Conservation (phyloP, 768 basidiomycete species). For the Kwoniella shandongensis region DNA sequence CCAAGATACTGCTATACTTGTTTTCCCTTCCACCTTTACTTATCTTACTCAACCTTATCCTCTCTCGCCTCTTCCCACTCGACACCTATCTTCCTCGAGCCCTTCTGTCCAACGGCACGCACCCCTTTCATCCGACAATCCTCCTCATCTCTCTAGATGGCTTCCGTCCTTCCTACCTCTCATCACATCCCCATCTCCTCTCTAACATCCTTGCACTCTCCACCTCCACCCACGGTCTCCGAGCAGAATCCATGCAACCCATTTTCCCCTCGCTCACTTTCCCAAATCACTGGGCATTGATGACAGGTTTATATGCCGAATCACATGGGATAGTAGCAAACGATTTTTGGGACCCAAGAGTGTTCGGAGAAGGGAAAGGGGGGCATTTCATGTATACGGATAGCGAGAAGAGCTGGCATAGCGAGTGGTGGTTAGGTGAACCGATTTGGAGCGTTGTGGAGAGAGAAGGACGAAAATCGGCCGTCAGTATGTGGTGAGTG, state of each 20-base stretch:
- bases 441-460: conserved; percentile 93
- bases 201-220: conserved; percentile 20
- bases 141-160: conserved; percentile 32
- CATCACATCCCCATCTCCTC: conserved; percentile 19
- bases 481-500: conserved; percentile 87
- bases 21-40: conserved; percentile 16
- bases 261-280: conserved; percentile 88
- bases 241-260: conserved; percentile 84
- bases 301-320: conserved; percentile 87
- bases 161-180: conserved; percentile 28
- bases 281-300: conserved; percentile 89
- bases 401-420: conserved; percentile 63
- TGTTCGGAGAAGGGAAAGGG: conserved; percentile 18
- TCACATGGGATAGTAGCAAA: conserved; percentile 90
- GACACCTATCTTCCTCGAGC: neutral
- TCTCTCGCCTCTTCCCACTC: neutral
- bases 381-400: conserved; percentile 57
- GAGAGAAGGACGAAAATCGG: conserved; percentile 70
- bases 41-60: conserved; percentile 7
- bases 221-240: conserved; percentile 59
- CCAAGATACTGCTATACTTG: conserved; percentile 22
- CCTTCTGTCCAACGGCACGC: conserved; percentile 25
- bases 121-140: conserved; percentile 24
- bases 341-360: conserved; percentile 80
- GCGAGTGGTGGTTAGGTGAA: conserved; percentile 85